Percentiles rank a stretch among this genome's conserved stretches.
Conservation (phyloP, 106 monocot genomes). For the Allium sativum region DNA sequence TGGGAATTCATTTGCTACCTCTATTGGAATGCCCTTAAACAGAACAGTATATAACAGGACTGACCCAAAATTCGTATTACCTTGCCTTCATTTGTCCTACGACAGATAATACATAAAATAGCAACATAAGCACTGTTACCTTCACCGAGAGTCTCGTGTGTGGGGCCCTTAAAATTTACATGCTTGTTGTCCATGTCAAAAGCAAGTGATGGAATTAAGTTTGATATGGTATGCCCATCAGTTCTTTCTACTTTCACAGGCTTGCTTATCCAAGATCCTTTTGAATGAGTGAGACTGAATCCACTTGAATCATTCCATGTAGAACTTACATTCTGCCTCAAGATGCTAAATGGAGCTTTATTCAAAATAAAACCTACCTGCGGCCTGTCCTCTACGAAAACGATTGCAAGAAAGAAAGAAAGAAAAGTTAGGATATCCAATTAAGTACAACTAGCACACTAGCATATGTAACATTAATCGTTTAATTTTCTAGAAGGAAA, state of each 20-base stretch:
- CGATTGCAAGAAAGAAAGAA: background rate
- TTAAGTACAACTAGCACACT: too few relatives aligned
- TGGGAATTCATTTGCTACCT: too few relatives aligned
- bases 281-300: constrained; percentile 36
- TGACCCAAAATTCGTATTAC: too few relatives aligned
- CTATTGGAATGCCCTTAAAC: too few relatives aligned
- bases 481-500: too few relatives aligned
- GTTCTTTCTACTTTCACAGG: constrained; percentile 23
- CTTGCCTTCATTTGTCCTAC: too few relatives aligned
- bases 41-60: too few relatives aligned
- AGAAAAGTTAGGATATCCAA: background rate
- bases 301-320: constrained; percentile 34
- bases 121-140: constrained; percentile 14
- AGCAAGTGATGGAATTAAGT: constrained; percentile 13
- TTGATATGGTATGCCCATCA: constrained; percentile 22
- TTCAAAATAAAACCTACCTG: constrained; percentile 49
- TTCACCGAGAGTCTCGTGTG: constrained; percentile 44
- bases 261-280: constrained; percentile 43
- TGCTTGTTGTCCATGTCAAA: constrained; percentile 39
- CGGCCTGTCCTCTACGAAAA: constrained; percentile 37
- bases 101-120: too few relatives aligned
- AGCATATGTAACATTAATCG: too few relatives aligned
- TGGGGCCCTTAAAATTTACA: constrained; percentile 33
- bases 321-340: constrained; percentile 19
- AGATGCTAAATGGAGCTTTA: constrained; percentile 26